Percentiles rank a stretch among this genome's conserved stretches.
Evolutionary conservation across 1,284 basidiomycete genomes (phyloP).

Genomic region (Ceratobasidium sp.): DNA sequence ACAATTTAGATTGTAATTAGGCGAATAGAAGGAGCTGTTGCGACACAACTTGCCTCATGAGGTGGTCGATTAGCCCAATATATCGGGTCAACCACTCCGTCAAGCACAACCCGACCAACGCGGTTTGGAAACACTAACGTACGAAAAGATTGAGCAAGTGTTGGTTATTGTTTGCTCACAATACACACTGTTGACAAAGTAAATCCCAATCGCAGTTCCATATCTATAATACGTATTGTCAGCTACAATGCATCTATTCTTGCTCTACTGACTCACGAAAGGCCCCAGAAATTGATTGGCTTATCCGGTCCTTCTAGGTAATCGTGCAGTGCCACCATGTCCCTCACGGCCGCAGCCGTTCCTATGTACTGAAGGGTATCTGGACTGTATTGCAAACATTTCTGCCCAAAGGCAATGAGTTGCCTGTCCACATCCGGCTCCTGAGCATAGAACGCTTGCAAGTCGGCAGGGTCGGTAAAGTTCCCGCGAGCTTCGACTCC

Average conservation of each 20-base stretch:
- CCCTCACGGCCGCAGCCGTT: constrained; percentile 4
- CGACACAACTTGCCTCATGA: not conserved
- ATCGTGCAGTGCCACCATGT: constrained; percentile 41
- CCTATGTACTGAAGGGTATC: constrained; percentile 31
- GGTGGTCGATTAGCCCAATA: constrained; percentile 28
- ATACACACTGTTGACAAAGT: too few species aligned
- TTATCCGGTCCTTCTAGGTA: constrained; percentile 18
- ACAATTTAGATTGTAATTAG: not conserved
- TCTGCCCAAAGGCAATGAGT: not conserved
- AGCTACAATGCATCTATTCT: too few species aligned
- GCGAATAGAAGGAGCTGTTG: not conserved
- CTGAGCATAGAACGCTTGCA: constrained; percentile 22
- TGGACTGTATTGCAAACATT: constrained; percentile 7
- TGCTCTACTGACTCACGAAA: too few species aligned
- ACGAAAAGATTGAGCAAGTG: too few species aligned
- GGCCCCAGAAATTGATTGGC: constrained; percentile 10
- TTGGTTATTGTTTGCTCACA: too few species aligned
- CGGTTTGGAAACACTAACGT: constrained; percentile 37
- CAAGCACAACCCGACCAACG: constrained; percentile 17
- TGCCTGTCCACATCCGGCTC: constrained; percentile 10
- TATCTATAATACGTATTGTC: too few species aligned
- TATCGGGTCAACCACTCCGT: constrained; percentile 28
- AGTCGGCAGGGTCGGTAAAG: not conserved
- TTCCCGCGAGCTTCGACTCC: constrained; percentile 9
- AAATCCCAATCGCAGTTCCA: too few species aligned